Base-by-base conservation (phyloP, 371 early-diverging fungal genomes). In the Apophysomyces variabilis region DNA sequence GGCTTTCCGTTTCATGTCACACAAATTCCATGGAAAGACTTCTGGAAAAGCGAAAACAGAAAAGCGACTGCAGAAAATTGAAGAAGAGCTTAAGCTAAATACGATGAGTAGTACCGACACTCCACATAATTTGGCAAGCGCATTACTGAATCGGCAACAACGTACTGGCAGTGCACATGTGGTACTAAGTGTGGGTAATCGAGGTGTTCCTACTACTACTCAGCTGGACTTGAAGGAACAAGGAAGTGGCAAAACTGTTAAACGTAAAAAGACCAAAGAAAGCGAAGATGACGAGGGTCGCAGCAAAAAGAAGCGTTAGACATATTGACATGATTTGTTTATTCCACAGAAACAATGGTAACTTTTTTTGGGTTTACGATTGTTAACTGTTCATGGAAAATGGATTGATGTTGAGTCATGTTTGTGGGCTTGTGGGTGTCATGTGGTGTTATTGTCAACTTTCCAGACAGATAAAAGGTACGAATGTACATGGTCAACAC, bases 1-100 rank as follows among this genome's bases (percentile, higher is more conserved):
- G 87, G 99, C 99, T 0, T 98, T 92, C 82, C 87, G 92, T 60
- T 89, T 88, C 69, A 80, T 96, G 69, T 95, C 96, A 21, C 96
- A 98, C 64, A 93, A 93, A 64, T 98, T 98, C 88, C 98, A 98
- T 73, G 99, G 98, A 36, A 93, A 93, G 69, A 83, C 86, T 1
- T 89, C 95, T 14, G 98, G 99, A 54, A 96, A 96, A 72, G 86
- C 89, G 76, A 98, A 98, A 87, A 93, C 92, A 6, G 99, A 98
- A 73, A 96, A 95, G 80, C 79, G 91, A 7, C 80, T 93, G 73
- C 80, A 82, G 61, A 94, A 93, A 71, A 71, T 93, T 39, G 92
- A 94, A 67, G 92, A 93, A 54, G 95, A 95, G 70, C 86, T 88
- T 57, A 85, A 86, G 62, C 76, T 91, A 68, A 75, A 91, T 75